These are phyloP conservation scores for Termitomyces sp. DNA, from an alignment of 768 basidiomycete genomes.

Conservation along the genomic window DNA sequence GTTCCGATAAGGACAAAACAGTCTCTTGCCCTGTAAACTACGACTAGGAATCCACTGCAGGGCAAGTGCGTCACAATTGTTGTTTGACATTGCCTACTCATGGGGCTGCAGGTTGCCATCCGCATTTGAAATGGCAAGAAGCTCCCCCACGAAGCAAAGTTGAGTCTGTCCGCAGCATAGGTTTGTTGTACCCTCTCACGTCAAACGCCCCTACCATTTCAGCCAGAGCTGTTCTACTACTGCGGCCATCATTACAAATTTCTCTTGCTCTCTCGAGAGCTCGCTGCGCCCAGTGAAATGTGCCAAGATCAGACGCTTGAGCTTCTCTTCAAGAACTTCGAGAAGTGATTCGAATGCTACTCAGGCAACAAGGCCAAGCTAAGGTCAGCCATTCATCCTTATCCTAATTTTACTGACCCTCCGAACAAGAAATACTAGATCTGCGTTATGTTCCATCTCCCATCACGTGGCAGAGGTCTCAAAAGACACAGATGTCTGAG, in stretches of 20 bases:
- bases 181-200: conserved; percentile 36
- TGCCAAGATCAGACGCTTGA: conserved; percentile 94
- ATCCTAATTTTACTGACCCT: too few relatives aligned
- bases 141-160: conserved; percentile 91
- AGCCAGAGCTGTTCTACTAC: conserved; percentile 87
- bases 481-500: conserved; percentile 95
- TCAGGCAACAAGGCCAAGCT: conserved; percentile 98
- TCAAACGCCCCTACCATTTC: neutral
- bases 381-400: too few relatives aligned
- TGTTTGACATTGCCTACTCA: neutral
- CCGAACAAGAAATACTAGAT: too few relatives aligned
- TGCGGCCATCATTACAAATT: conserved; percentile 98
- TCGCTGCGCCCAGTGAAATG: conserved; percentile 96
- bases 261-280: conserved; percentile 88
- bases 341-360: conserved; percentile 98
- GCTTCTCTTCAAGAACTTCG: conserved; percentile 97
- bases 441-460: too few relatives aligned
- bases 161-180: conserved; percentile 94
- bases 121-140: conserved; percentile 94
- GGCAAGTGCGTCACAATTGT: conserved; percentile 45
- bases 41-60: conserved; percentile 94
- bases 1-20: too few relatives aligned
- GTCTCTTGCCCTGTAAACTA: conserved; percentile 89
- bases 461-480: conserved; percentile 90
- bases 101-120: conserved; percentile 62